These are phyloP conservation scores for Colletotrichum sp. DNA, from an alignment of 2,329 filamentous ascomycete species.

Conservation along the genomic window DNA sequence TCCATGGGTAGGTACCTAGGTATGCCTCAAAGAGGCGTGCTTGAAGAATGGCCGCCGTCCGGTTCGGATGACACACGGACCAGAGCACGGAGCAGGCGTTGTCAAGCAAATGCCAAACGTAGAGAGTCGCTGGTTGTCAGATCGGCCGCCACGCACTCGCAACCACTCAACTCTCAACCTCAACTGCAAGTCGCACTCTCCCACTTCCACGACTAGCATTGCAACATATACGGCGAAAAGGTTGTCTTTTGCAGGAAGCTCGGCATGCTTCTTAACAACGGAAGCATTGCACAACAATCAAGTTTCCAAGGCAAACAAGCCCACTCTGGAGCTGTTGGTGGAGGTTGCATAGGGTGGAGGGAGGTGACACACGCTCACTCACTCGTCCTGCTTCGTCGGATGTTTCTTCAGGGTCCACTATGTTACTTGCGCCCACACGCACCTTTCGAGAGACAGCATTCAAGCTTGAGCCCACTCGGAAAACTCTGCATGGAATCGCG, in stretches of 20 bases:
- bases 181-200: background rate
- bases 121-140: background rate
- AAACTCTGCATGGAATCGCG: conserved; percentile 21
- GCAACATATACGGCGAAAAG: background rate
- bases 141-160: background rate
- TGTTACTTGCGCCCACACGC: conserved; percentile 2
- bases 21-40: background rate
- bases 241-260: background rate
- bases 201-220: background rate
- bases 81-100: background rate
- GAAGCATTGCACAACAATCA: background rate
- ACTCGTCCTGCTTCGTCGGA: conserved; percentile 7
- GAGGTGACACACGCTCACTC: conserved; percentile 14
- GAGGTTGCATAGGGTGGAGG: background rate
- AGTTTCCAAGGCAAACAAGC: background rate
- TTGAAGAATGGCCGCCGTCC: conserved; percentile 14
- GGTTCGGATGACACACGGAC: conserved; percentile 19
- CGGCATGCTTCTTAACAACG: background rate
- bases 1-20: background rate
- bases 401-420: conserved; percentile 19
- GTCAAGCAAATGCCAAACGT: background rate
- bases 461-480: conserved; percentile 21
- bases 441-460: background rate
- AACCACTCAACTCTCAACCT: background rate
- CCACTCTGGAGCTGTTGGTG: background rate